Evolutionary conservation across 768 basidiomycete species (phyloP), one percentile per base, ranked within the genome.

Genomic region (Pleurotus tuoliensis): DNA sequence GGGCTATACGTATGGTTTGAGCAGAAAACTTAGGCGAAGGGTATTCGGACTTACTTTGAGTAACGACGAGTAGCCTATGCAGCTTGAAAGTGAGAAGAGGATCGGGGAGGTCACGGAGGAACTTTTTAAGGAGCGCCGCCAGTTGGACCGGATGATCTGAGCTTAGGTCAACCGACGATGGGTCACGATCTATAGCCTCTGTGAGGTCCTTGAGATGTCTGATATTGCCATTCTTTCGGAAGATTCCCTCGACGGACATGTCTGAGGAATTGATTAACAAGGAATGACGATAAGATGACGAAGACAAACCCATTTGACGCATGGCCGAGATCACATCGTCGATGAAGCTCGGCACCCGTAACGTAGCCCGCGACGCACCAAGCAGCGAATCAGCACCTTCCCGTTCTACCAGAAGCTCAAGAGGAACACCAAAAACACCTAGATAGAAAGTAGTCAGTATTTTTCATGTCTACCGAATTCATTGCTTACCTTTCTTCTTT

Each of bases 221-320:
- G 66, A 98, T 98, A 68, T 98, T 98, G 53, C 97, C 97, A 65
- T 95, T 97, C 76, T 95, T 94, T 55, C 97, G 84, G 81, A 99
- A 99, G 61, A 99, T 96, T 57, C 97, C 97, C 73, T 98, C 97
- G 40, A 99, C 81, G 7, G 97, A 98, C 92, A 99, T 94, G 74
- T 99, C 97, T 98, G 34, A 51, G 51, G 37, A 46, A 45, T 20
- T 24, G 9, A 61, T 51, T 37, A 51, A 58, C 54, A 12, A 16
- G n/a, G 55, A 11, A 67, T 30, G 47, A 34, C 16, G 30, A 8
- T 37, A 7, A 53, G 34, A 37, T 47, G 43, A 59, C 18, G 58
- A 53, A 25, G 16, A 38, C 34, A 43, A 40, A 97, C 96, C 96
- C 97, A 98, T 98, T 70, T 98, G 95, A 67, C 90, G 82, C 97